phyloP scores from a whole-genome alignment of 345 rosid genomes.

The Lagerstroemia speciosa region DNA sequence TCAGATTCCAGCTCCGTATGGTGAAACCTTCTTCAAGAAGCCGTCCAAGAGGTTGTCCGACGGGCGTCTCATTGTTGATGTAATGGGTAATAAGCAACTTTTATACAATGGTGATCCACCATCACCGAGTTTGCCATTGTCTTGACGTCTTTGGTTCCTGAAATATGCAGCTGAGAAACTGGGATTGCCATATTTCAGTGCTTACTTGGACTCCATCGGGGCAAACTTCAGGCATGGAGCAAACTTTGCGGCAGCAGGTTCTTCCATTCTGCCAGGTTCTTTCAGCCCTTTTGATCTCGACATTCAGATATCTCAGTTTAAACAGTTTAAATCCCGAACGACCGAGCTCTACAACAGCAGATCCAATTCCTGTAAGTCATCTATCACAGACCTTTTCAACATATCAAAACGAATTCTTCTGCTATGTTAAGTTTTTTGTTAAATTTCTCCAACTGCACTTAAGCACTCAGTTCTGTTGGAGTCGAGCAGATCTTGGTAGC shows the following conservation, averaged over 20 bases:
- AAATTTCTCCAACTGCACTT: no score
- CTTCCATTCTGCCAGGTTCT: constrained; percentile 47
- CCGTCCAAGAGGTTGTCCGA: constrained; percentile 57
- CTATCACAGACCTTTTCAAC: no score
- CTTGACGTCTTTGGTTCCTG: not conserved
- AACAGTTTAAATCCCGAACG: constrained; percentile 46
- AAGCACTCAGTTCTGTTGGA: no score
- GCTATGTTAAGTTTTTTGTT: no score
- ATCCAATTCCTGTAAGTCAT: not conserved
- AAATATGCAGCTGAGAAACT: constrained; percentile 41
- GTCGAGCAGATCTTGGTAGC: no score
- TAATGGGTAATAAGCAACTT: constrained; percentile 27
- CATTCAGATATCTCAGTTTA: constrained; percentile 46
- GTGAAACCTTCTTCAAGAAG: constrained; percentile 35
- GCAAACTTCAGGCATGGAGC: no score
- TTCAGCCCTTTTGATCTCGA: constrained; percentile 58
- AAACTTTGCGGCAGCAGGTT: constrained; percentile 59
- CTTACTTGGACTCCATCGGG: constrained; percentile 58
- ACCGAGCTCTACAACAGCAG: constrained; percentile 17
- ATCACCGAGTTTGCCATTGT: no score
- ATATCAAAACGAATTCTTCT: no score
- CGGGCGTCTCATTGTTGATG: constrained; percentile 58
- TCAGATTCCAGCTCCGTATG: constrained; percentile 31
- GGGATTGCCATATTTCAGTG: constrained; percentile 41
- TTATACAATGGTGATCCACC: not conserved